Evolutionary conservation across 208 protist genomes (phyloP).

Genomic region (Naegleria lovaniensis): DNA sequence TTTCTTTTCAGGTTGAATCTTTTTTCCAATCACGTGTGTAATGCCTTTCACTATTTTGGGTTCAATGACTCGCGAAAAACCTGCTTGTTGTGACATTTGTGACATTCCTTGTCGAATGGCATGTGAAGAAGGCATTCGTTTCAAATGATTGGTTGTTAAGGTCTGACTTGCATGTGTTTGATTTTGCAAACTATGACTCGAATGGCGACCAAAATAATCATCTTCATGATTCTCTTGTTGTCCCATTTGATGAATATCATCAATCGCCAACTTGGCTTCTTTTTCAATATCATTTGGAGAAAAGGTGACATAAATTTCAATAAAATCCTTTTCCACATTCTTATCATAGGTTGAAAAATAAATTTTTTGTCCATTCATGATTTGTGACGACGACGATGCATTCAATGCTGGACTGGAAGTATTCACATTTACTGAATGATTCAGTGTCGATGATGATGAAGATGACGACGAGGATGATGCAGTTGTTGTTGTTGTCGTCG

Average conservation of each 20-base stretch:
- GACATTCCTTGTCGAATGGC: neutral
- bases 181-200: neutral
- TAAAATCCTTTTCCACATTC: neutral
- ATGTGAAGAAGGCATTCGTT: neutral
- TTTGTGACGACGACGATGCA: too few relatives aligned
- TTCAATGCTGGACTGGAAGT: too few relatives aligned
- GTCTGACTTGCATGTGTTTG: too few relatives aligned
- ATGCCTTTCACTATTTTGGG: neutral
- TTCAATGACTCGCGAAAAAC: neutral
- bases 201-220: too few relatives aligned
- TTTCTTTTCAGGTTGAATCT: neutral
- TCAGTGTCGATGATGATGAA: too few relatives aligned
- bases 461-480: too few relatives aligned
- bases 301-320: neutral
- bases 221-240: neutral
- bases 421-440: too few relatives aligned
- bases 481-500: too few relatives aligned
- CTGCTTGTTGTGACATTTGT: neutral
- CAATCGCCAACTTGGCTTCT: neutral
- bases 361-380: neutral
- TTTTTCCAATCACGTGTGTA: neutral
- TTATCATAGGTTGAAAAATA: neutral
- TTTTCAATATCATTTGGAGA: neutral
- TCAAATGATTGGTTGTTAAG: neutral
- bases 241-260: neutral